phyloP scores from a whole-genome alignment of 2,329 filamentous ascomycete genomes.

The Epichloe uncinata region DNA sequence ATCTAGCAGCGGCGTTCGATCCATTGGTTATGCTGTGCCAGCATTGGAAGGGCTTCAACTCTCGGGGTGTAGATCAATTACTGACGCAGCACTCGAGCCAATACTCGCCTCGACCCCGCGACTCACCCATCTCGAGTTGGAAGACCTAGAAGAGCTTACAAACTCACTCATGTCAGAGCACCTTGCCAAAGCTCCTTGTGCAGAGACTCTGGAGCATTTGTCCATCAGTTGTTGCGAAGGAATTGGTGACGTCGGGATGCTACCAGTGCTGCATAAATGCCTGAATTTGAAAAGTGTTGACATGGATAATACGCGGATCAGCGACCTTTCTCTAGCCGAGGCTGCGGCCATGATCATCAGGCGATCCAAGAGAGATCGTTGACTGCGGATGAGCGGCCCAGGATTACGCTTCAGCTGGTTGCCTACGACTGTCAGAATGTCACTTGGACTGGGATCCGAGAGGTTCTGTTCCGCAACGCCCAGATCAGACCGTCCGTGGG shows the following conservation, averaged over 20 bases:
- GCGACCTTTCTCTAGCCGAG: slow-evolving; percentile 74
- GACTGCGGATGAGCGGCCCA: slow-evolving; percentile 28
- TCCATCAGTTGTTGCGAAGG: slow-evolving; percentile 85
- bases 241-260: slow-evolving; percentile 69
- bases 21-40: slow-evolving; percentile 62
- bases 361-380: slow-evolving; percentile 38
- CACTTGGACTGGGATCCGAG: slow-evolving; percentile 82
- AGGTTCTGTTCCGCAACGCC: slow-evolving; percentile 75
- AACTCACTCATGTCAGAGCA: slow-evolving; percentile 60
- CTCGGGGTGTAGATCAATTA: slow-evolving; percentile 61
- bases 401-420: slow-evolving; percentile 58
- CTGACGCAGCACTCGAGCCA: slow-evolving; percentile 57
- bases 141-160: slow-evolving; percentile 67
- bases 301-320: slow-evolving; percentile 88
- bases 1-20: slow-evolving; percentile 57
- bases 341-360: slow-evolving; percentile 66
- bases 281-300: slow-evolving; percentile 56
- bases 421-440: slow-evolving; percentile 88
- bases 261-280: slow-evolving; percentile 69
- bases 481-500: slow-evolving; percentile 45
- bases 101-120: slow-evolving; percentile 63
- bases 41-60: slow-evolving; percentile 72
- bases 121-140: slow-evolving; percentile 78
- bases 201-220: slow-evolving; percentile 58
- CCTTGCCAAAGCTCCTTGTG: slow-evolving; percentile 65